Percentiles rank a stretch among this genome's conserved stretches.
Conservation (phyloP, 2,329 filamentous ascomycete species). For the Nakataea oryzae region DNA sequence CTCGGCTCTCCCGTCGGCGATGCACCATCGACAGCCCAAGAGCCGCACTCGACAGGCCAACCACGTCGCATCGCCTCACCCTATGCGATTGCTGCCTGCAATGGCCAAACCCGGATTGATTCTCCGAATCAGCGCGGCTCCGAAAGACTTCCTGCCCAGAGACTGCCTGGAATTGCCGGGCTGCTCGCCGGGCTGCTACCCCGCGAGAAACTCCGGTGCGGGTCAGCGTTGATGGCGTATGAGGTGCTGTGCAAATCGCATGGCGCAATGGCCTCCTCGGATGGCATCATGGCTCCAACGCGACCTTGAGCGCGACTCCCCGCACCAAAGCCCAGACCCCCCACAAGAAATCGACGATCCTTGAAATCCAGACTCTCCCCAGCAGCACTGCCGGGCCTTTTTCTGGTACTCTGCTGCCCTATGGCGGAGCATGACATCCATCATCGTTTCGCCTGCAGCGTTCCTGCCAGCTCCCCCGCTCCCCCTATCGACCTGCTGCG, state of each 20-base stretch:
- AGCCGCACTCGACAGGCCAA: background rate
- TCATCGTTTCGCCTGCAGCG: no score
- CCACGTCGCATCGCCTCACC: background rate
- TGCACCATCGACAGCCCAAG: background rate
- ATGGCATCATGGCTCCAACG: conserved; percentile 1
- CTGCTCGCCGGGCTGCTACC: background rate
- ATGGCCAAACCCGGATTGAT: background rate
- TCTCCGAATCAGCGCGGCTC: background rate
- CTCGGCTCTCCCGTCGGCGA: background rate
- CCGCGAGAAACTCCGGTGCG: background rate
- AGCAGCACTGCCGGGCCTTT: no score
- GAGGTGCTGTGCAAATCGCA: background rate
- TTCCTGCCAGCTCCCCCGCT: no score
- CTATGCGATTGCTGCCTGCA: background rate
- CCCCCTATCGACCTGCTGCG: background rate
- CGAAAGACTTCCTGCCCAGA: no score
- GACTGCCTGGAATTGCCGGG: no score
- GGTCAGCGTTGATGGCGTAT: no score
- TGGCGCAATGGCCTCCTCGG: conserved; percentile 1
- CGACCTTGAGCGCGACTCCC: background rate
- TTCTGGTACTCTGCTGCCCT: no score
- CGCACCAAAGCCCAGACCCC: background rate
- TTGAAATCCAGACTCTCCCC: no score
- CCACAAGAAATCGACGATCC: background rate
- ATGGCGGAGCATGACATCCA: no score